Evolutionary conservation across 768 basidiomycete species (phyloP), one percentile per base, ranked within the genome.

Genomic region (Fomitopsis serialis): DNA sequence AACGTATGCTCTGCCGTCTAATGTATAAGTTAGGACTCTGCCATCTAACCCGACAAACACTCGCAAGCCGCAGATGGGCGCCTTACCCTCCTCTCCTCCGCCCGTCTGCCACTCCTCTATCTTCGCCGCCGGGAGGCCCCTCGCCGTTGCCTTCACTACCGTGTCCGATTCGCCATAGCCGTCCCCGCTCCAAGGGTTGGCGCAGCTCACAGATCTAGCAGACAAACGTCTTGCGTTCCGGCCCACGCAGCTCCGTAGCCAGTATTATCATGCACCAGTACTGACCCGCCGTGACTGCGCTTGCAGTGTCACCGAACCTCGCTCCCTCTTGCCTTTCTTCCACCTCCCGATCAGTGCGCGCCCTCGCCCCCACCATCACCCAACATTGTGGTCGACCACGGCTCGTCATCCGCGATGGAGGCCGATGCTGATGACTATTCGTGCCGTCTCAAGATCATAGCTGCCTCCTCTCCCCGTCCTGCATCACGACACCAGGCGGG

Each of bases 351-450:
- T 66, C 73, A 21, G 71, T 67, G 29, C 58, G 61, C 51, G 68
- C 75, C 19, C 71, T 64, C 0, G 61, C 58, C 60, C 21, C 55
- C 61, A 12, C 42, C 52, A 37, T 60, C 3, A 52, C 63, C 64
- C 8, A 63, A 57, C 51, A 65, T 64, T 54, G 52, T 64, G 51
- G 64, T 72, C 22, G 70, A 74, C 22, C 70, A 69, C 46, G 52
- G 67, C 45, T 81, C 84, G 48, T 74, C 84, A 17, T 45, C 61
- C 48, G 64, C 70, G 7, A 68, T 72, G 48, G 70, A 67, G 45
- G 54, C 66, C 34, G 83, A 87, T 50, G 79, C 86, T 7, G 85
- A 88, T 66, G 87, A 88, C 49, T 90, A 89, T 64, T 83, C 81
- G 42, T 81, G 88, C 22, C 72, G 77, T 32, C 78, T 90, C 61